Percentiles rank a stretch among this genome's conserved stretches.
These are phyloP conservation scores for Sambucus nigra DNA, from an alignment of 129 eudicot species.

Conservation along the genomic window DNA sequence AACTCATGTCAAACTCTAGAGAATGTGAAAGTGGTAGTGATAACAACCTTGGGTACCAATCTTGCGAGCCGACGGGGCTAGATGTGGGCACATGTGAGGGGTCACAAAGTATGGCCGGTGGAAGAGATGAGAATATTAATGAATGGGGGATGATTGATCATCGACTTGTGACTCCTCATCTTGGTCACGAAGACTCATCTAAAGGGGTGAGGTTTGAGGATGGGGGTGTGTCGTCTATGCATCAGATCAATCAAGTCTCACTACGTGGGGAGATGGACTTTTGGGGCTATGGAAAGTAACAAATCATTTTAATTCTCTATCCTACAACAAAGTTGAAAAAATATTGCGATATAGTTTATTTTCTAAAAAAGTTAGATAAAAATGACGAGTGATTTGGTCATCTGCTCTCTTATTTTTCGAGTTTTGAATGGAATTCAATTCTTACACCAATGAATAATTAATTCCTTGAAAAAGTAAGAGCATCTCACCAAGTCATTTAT, in stretches of 20 bases:
- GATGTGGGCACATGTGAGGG: not conserved
- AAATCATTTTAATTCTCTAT: too few species aligned
- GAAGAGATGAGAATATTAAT: not conserved
- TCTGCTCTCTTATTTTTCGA: too few species aligned
- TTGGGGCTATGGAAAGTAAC: not conserved
- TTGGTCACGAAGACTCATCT: not conserved
- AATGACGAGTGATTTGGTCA: too few species aligned
- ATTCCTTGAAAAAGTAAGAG: too few species aligned
- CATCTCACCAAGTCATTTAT: too few species aligned
- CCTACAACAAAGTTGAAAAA: too few species aligned
- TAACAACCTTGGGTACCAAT: not conserved
- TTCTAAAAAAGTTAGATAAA: too few species aligned
- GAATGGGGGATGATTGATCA: constrained; percentile 1
- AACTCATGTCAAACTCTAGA: not conserved
- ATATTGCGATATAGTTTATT: too few species aligned
- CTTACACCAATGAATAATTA: too few species aligned
- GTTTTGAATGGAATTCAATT: too few species aligned
- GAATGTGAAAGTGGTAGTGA: not conserved
- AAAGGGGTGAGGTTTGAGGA: constrained; percentile 7
- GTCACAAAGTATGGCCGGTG: not conserved
- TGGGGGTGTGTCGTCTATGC: not conserved
- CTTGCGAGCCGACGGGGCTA: not conserved
- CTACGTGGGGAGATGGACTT: constrained; percentile 1
- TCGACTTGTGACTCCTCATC: not conserved
- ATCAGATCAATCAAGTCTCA: constrained; percentile 1